phyloP scores from a whole-genome alignment of 148 eudicot species.

The Persicaria maculosa region DNA sequence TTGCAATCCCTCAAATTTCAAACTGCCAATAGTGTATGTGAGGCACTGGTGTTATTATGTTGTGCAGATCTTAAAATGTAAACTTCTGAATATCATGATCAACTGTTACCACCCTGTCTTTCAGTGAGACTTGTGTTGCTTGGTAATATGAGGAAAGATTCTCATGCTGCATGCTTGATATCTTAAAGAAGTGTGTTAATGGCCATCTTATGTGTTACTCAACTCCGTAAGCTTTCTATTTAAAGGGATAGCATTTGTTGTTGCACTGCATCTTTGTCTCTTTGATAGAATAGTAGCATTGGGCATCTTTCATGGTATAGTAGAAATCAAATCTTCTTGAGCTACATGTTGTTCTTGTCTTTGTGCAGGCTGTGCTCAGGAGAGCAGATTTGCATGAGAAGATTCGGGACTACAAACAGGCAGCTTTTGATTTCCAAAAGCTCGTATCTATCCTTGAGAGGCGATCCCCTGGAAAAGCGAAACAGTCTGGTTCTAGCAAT shows the following conservation, averaged over 20 bases:
- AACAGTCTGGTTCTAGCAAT: slow-evolving; percentile 40
- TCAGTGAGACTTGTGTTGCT: neutral
- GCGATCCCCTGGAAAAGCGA: slow-evolving; percentile 36
- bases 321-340: neutral
- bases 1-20: neutral
- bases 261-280: neutral
- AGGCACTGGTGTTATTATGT: neutral
- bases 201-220: neutral
- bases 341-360: neutral
- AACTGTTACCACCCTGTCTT: neutral
- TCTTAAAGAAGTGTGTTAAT: neutral
- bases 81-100: neutral
- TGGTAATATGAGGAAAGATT: neutral
- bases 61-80: neutral
- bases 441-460: slow-evolving; percentile 52
- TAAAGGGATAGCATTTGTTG: neutral
- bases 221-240: neutral
- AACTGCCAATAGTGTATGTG: neutral
- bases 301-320: too few relatives aligned
- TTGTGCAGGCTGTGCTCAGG: slow-evolving; percentile 68
- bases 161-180: neutral
- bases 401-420: slow-evolving; percentile 80
- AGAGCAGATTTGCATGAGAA: slow-evolving; percentile 73
- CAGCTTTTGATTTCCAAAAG: slow-evolving; percentile 59
- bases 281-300: neutral